Evolutionary conservation across 164 flowering plant species (phyloP), one percentile per base, ranked within the genome.

Genomic region (Liquidambar formosana): DNA sequence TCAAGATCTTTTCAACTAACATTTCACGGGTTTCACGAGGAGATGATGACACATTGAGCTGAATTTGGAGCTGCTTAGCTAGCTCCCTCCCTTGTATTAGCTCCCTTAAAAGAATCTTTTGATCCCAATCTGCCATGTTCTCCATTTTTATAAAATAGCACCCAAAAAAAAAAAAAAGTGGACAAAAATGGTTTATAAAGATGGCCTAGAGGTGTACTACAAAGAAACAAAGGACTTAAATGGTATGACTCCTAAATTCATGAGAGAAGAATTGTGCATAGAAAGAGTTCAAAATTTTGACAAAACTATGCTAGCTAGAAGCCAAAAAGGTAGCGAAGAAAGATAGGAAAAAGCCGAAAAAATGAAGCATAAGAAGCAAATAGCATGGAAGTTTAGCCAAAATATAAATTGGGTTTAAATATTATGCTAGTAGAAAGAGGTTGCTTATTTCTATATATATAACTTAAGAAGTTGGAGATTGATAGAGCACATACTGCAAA

Each of bases 81-180:
- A 76, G 57, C 57, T 86, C 86, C 69, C 47, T 79, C 43, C 92
- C 97, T 43, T 79, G 80, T 5, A 22, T 67, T 23, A 90, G 80
- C 86, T 90, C 95, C 15, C 72, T 77, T 57, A 90, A 57, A 61
- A 87, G 71, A 48, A n/a, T 71, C 68, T 59, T 77, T 27, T 64
- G 66, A 65, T 78, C 86, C 75, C 69, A 68, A 21, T 79, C 80
- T 57, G 66, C 76, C 59, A 57, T 53, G 8, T 64, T 71, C 74
- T 80, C 84, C 86, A 79, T 75, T 33, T 46, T n/a, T n/a, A n/a
- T n/a, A n/a, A n/a, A n/a, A n/a, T n/a, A n/a, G n/a, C n/a, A n/a
- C n/a, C n/a, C n/a, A n/a, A n/a, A n/a, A n/a, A n/a, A n/a, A n/a
- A n/a, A n/a, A n/a, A n/a, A n/a, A n/a, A n/a, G n/a, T n/a, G n/a